These are phyloP conservation scores for Trichoderma citrinoviride DNA, from an alignment of 2,329 filamentous ascomycete genomes.

Conservation along the genomic window DNA sequence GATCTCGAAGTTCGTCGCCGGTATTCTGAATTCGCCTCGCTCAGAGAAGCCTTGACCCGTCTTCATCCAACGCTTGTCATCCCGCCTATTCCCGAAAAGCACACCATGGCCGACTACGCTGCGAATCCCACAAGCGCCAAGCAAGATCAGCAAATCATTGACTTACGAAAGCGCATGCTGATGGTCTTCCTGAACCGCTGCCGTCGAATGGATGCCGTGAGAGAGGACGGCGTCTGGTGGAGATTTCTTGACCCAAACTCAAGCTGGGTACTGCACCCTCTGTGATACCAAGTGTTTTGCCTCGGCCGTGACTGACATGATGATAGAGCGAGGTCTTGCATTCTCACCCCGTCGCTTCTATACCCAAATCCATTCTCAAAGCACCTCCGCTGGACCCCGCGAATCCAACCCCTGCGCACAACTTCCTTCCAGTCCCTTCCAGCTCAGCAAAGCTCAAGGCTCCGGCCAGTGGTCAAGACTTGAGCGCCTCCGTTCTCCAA, in stretches of 20 bases:
- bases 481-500: slow-evolving; percentile 39
- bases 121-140: slow-evolving; percentile 97
- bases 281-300: no score
- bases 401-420: slow-evolving; percentile 85
- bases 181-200: slow-evolving; percentile 94
- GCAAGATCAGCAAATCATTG: slow-evolving; percentile 95
- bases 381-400: slow-evolving; percentile 93
- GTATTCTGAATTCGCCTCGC: slow-evolving; percentile 94
- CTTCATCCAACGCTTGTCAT: slow-evolving; percentile 94
- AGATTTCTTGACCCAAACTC: slow-evolving; percentile 96
- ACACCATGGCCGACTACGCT: slow-evolving; percentile 97
- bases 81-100: slow-evolving; percentile 96
- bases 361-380: slow-evolving; percentile 91
- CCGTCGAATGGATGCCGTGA: slow-evolving; percentile 84
- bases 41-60: slow-evolving; percentile 82
- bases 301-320: slow-evolving; percentile 25
- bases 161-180: slow-evolving; percentile 93
- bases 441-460: slow-evolving; percentile 81
- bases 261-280: slow-evolving; percentile 72
- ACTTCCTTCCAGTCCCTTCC: slow-evolving; percentile 81
- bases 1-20: slow-evolving; percentile 91
- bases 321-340: slow-evolving; percentile 86
- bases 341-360: slow-evolving; percentile 82
- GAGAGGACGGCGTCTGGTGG: slow-evolving; percentile 95
- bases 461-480: slow-evolving; percentile 39